Conservation (phyloP, 495 filamentous ascomycete species). For the Margaritispora aquatica region DNA sequence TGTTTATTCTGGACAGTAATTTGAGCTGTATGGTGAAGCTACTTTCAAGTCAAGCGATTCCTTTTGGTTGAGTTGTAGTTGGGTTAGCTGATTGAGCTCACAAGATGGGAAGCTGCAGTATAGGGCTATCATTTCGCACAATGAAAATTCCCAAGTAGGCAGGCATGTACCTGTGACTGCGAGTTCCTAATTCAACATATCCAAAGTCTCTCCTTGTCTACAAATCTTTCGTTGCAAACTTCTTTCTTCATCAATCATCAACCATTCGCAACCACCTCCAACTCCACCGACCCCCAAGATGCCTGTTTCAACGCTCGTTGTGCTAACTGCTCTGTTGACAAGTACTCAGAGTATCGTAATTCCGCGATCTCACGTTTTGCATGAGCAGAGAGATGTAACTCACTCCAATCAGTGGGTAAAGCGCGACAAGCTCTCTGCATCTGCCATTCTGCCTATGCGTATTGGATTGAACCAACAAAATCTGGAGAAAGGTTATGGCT, state of each 20-base stretch:
- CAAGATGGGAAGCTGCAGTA: too few relatives aligned
- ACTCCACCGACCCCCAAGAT: neutral
- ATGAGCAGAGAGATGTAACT: neutral
- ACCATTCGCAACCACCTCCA: too few relatives aligned
- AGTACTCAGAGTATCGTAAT: constrained; percentile 1
- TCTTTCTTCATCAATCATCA: too few relatives aligned
- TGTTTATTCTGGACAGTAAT: neutral
- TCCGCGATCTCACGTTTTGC: constrained; percentile 7
- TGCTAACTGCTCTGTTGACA: neutral
- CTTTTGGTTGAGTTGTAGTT: too few relatives aligned
- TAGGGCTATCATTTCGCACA: too few relatives aligned
- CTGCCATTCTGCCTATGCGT: constrained; percentile 40
- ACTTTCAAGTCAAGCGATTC: too few relatives aligned
- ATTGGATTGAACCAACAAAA: constrained; percentile 50
- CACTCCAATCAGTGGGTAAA: constrained; percentile 9
- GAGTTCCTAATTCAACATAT: too few relatives aligned
- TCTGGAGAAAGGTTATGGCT: constrained; percentile 41
- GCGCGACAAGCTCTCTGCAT: constrained; percentile 5
- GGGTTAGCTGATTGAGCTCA: too few relatives aligned
- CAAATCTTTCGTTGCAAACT: too few relatives aligned
- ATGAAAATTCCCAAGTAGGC: too few relatives aligned
- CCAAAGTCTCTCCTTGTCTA: too few relatives aligned
- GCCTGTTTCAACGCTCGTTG: neutral
- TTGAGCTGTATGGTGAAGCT: neutral
- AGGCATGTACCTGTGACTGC: too few relatives aligned